Base-by-base conservation (phyloP, 352 stramenopile species). In the Saprolegnia diclina region DNA sequence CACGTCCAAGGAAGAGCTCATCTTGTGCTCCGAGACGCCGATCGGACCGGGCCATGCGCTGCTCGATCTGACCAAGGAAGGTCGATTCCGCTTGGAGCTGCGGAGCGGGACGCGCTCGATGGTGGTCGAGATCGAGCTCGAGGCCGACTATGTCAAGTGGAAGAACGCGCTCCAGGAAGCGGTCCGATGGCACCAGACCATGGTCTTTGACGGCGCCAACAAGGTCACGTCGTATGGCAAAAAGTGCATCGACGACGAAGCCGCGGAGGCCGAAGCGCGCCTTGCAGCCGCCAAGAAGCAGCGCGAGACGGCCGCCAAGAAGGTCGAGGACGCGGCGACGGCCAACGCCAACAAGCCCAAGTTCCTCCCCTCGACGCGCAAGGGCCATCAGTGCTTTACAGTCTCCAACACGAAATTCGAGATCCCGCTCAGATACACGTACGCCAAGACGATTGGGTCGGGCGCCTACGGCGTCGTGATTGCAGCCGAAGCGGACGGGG, bases 391-490 rank as follows among this genome's bases (percentile, higher is more conserved):
- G 70, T 92, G 84, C 63, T 94, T 94, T 67, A 84, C 89, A 72
- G 90, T 83, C 18, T 92, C 84, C 37, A 94, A 92, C 74, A 92
- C 86, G 56, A 71, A 78, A 32, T 94, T 92, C 59, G 86, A 94
- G 64, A 90, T 92, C 64, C 86, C 86, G 19, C 80, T 75, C 24
- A 76, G 78, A 56, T 94, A 86, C 67, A 79, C 91, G 71, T 92
- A 92, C 72, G 76, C 89, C 53, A 94, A 94, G 67, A 91, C 83
- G 0, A 90, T 97, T 52, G 91, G 91, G 7, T 95, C 89, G 0
- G 91, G 91, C 19, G 91, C 91, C 4, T 98, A 97, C 65, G 91
- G 91, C 9, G 87, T 96, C 45, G 91, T 97, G 10, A 94, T 97
- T 61, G 85, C 84, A 1, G 84, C 81, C 11, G 85, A 80, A 7